phyloP scores from a whole-genome alignment of 306 rosid species.

The Datisca glomerata region DNA sequence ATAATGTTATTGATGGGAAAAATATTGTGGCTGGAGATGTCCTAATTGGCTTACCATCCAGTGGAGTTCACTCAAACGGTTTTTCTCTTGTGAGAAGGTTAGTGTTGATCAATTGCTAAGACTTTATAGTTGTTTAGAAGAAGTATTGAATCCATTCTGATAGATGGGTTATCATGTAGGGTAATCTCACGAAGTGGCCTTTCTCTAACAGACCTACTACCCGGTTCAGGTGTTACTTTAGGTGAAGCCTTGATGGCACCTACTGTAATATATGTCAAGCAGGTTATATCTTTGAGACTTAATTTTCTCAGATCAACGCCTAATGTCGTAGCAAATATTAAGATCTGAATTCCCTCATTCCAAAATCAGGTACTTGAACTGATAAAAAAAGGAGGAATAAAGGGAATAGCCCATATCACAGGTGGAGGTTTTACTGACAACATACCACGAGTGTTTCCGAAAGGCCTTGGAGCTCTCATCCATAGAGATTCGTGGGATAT shows the following conservation, averaged over 20 bases:
- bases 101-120: too few relatives aligned
- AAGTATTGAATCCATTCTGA: neutral
- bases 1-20: slow-evolving; percentile 61
- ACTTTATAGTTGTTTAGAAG: too few relatives aligned
- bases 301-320: neutral
- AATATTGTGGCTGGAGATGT: slow-evolving; percentile 62
- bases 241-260: slow-evolving; percentile 91
- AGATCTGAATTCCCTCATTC: slow-evolving; percentile 1
- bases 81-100: slow-evolving; percentile 90
- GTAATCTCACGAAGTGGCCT: slow-evolving; percentile 65
- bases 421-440: slow-evolving; percentile 96
- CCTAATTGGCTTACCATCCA: slow-evolving; percentile 79
- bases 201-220: slow-evolving; percentile 56
- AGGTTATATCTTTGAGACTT: slow-evolving; percentile 34
- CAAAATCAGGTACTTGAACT: slow-evolving; percentile 59
- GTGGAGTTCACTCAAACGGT: slow-evolving; percentile 92
- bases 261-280: slow-evolving; percentile 75
- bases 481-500: slow-evolving; percentile 59
- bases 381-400: slow-evolving; percentile 69
- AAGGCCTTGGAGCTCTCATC: slow-evolving; percentile 68
- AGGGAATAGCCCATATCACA: slow-evolving; percentile 80
- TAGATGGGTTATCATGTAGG: slow-evolving; percentile 21
- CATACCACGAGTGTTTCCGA: slow-evolving; percentile 81
- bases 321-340: neutral
- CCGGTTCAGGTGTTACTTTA: slow-evolving; percentile 40